Conservation (phyloP, 495 filamentous ascomycete genomes). For the Delitschia confertaspora region DNA sequence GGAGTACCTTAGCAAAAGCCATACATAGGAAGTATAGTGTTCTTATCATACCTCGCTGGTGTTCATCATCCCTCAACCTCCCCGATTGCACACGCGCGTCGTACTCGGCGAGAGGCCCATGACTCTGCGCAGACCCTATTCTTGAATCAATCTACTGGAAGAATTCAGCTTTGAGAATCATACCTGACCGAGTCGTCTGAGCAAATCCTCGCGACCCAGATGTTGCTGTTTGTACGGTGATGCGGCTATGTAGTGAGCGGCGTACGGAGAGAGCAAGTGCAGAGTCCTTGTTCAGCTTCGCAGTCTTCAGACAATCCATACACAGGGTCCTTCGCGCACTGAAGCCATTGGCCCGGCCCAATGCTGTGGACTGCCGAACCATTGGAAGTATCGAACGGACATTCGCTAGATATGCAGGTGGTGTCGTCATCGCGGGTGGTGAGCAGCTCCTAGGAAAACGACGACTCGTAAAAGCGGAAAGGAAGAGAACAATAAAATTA, state of each 20-base stretch:
- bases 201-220: constrained; percentile 18
- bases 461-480: too few species aligned
- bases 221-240: not conserved
- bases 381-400: too few species aligned
- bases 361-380: too few species aligned
- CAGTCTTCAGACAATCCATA: constrained; percentile 17
- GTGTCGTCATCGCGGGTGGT: too few species aligned
- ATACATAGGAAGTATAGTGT: not conserved
- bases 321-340: constrained; percentile 17
- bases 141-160: not conserved
- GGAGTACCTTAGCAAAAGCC: not conserved
- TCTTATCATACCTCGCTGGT: constrained; percentile 64
- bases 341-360: too few species aligned
- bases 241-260: not conserved
- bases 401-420: too few species aligned
- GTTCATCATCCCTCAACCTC: constrained; percentile 71
- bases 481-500: too few species aligned
- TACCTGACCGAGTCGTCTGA: not conserved
- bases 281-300: constrained; percentile 1
- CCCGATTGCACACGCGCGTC: constrained; percentile 65
- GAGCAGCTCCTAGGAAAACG: too few species aligned
- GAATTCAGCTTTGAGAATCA: not conserved
- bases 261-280: not conserved
- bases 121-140: constrained; percentile 1
- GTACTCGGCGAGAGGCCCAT: constrained; percentile 79